A percentile compares a stretch with the other conserved stretches of the same genome.
These are phyloP conservation scores for Suillus hirtellus DNA, from an alignment of 768 basidiomycete genomes.

Conservation along the genomic window DNA sequence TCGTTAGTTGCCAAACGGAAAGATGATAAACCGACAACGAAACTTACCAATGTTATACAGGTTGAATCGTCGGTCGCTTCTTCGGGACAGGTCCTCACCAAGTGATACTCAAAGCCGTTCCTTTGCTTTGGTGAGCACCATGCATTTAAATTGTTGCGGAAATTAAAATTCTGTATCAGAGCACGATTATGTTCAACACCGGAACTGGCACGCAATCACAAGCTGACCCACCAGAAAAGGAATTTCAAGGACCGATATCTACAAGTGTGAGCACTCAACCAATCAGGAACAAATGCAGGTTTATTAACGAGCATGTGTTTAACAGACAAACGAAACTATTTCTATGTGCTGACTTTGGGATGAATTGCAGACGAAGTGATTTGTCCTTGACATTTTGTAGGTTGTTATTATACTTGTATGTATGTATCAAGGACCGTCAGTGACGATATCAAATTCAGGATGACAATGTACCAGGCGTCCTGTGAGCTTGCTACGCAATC, in stretches of 20 bases:
- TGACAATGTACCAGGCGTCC: neutral
- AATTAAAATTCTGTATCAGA: neutral
- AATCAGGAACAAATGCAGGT: neutral
- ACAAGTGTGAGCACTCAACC: neutral
- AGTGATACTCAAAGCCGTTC: neutral
- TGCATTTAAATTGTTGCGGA: neutral
- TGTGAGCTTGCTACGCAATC: neutral
- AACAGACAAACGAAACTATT: neutral
- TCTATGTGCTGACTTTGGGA: neutral
- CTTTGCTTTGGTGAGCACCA: neutral
- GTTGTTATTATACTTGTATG: neutral
- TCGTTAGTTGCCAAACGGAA: constrained; percentile 1
- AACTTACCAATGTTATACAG: neutral
- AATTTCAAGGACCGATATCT: neutral
- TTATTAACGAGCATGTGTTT: neutral
- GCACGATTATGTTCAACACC: neutral
- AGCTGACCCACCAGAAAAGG: neutral
- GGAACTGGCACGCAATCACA: neutral
- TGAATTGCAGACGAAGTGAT: neutral
- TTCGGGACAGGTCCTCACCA: neutral
- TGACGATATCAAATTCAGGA: neutral
- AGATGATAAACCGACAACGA: neutral
- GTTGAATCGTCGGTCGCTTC: neutral
- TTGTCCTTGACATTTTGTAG: neutral
- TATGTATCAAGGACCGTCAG: neutral